Conservation (phyloP, 495 filamentous ascomycete genomes). For the Umbilicaria muhlenbergii region DNA sequence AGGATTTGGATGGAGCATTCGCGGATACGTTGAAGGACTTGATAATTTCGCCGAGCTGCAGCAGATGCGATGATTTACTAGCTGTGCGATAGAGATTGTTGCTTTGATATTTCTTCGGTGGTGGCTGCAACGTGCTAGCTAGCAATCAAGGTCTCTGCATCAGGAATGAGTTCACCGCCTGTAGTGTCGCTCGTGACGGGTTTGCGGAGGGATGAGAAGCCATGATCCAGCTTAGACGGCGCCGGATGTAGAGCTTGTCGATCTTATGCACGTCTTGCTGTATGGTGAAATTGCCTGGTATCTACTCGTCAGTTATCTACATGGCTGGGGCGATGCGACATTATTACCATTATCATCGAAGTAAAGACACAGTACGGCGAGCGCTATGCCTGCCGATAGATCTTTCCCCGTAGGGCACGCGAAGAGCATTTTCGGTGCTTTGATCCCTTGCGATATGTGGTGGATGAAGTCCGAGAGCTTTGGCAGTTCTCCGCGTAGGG, state of each 20-base stretch:
- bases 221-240: slow-evolving; percentile 63
- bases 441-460: slow-evolving; percentile 12
- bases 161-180: slow-evolving; percentile 76
- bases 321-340: not conserved
- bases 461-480: slow-evolving; percentile 33
- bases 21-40: no score
- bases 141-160: slow-evolving; percentile 28
- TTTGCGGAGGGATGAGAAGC: slow-evolving; percentile 58
- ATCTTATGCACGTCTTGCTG: slow-evolving; percentile 23
- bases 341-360: slow-evolving; percentile 37
- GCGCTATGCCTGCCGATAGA: slow-evolving; percentile 44
- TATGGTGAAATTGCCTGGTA: slow-evolving; percentile 19
- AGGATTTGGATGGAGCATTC: no score
- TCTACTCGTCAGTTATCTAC: slow-evolving; percentile 7
- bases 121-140: no score
- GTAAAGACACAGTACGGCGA: slow-evolving; percentile 47
- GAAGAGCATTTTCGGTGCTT: slow-evolving; percentile 32
- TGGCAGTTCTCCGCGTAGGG: slow-evolving; percentile 50
- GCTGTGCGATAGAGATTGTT: no score
- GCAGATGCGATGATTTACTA: no score
- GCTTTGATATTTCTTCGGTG: no score
- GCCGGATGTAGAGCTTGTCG: slow-evolving; percentile 62
- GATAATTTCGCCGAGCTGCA: no score
- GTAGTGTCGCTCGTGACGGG: slow-evolving; percentile 64
- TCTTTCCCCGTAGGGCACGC: slow-evolving; percentile 49